Evolutionary conservation across 2,329 filamentous ascomycete species (phyloP).

Genomic region (Beauveria sp.): DNA sequence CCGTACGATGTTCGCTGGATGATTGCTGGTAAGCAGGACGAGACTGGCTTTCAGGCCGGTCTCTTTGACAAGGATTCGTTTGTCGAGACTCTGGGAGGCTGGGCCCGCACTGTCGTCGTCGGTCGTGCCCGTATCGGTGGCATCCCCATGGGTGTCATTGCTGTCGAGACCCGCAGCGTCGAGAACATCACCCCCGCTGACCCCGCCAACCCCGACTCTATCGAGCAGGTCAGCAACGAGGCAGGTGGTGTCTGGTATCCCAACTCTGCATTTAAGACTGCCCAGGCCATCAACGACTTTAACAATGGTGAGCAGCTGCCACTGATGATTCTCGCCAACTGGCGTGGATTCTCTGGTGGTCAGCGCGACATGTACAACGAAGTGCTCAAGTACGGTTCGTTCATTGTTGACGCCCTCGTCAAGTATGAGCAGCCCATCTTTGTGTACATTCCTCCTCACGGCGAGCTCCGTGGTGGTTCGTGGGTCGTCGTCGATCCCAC

Average conservation of each 20-base stretch:
- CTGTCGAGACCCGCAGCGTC: conserved; percentile 87
- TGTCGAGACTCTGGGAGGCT: conserved; percentile 91
- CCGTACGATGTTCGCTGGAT: conserved; percentile 90
- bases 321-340: conserved; percentile 98
- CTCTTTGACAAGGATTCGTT: conserved; percentile 97
- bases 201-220: conserved; percentile 95
- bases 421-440: conserved; percentile 99
- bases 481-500: conserved; percentile 99
- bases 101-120: conserved; percentile 94
- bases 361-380: conserved; percentile 99
- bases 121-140: conserved; percentile 93
- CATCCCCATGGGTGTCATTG: conserved; percentile 97
- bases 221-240: conserved; percentile 89
- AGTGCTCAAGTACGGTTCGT: conserved; percentile 98
- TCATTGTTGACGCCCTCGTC: conserved; percentile 96
- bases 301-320: conserved; percentile 98
- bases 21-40: conserved; percentile 78
- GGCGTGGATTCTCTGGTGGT: conserved; percentile 99
- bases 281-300: conserved; percentile 97
- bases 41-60: conserved; percentile 71
- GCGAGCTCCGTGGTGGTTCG: conserved; percentile 95
- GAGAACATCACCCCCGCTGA: conserved; percentile 97
- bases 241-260: conserved; percentile 99
- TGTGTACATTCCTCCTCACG: conserved; percentile 94
- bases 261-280: conserved; percentile 99